phyloP scores from a whole-genome alignment of 345 rosid species.

The Eucalyptus grandis region DNA sequence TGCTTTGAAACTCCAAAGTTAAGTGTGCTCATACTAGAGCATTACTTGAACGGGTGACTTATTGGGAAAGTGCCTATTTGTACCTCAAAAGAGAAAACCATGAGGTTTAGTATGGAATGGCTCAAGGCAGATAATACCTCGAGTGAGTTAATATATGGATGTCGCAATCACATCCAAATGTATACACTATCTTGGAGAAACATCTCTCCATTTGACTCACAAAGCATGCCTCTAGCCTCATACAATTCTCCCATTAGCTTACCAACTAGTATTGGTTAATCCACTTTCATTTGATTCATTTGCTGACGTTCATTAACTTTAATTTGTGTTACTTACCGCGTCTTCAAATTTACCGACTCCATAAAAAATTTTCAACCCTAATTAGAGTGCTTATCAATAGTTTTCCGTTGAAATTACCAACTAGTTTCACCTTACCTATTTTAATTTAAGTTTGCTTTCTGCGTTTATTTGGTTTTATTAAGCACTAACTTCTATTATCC shows the following conservation, averaged over 20 bases:
- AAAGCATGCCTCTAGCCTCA: neutral
- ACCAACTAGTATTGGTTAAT: neutral
- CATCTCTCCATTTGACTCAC: neutral
- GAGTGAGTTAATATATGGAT: neutral
- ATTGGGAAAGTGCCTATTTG: neutral
- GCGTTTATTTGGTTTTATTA: neutral
- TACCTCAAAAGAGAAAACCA: neutral
- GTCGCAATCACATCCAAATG: neutral
- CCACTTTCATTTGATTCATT: neutral
- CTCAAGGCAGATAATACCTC: neutral
- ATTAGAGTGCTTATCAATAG: neutral
- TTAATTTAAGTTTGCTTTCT: neutral
- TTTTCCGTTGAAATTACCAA: neutral
- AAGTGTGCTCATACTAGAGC: neutral
- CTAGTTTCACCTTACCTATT: neutral
- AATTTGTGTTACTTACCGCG: neutral
- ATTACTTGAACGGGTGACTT: neutral
- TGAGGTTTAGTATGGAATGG: neutral
- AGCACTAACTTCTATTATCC: neutral
- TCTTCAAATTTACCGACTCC: neutral
- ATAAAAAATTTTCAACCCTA: neutral
- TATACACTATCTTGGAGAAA: neutral
- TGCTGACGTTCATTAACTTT: neutral
- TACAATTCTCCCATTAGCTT: neutral
- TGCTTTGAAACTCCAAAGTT: neutral